Percentiles rank a stretch among this genome's conserved stretches.
phyloP scores from a whole-genome alignment of 768 basidiomycete genomes.

The Neoboletus magnificus region DNA sequence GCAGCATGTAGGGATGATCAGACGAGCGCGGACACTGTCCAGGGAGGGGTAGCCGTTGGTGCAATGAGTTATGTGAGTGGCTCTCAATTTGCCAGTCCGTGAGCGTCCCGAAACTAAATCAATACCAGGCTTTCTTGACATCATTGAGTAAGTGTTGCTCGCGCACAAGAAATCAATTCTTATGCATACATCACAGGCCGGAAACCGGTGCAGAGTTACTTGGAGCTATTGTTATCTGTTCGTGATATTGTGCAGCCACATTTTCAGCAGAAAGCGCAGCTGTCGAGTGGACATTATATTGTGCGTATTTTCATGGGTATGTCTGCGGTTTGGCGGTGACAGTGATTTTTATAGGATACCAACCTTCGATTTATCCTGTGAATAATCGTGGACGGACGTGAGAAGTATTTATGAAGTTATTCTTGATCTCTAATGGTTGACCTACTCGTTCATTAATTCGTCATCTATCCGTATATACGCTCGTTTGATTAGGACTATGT shows the following conservation, averaged over 20 bases:
- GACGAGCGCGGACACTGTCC: slow-evolving; percentile 69
- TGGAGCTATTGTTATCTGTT: slow-evolving; percentile 55
- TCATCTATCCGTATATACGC: background rate
- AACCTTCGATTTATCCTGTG: slow-evolving; percentile 30
- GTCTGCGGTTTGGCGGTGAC: background rate
- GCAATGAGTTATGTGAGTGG: slow-evolving; percentile 76
- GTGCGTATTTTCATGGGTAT: slow-evolving; percentile 29
- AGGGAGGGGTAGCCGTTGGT: slow-evolving; percentile 62
- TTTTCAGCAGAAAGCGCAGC: slow-evolving; percentile 69
- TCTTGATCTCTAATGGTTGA: background rate
- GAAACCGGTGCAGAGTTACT: slow-evolving; percentile 62
- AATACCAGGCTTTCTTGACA: slow-evolving; percentile 57
- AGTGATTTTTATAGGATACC: slow-evolving; percentile 21
- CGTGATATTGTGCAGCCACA: slow-evolving; percentile 57
- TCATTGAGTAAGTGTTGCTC: slow-evolving; percentile 39
- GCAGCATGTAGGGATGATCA: slow-evolving; percentile 70
- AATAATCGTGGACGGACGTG: slow-evolving; percentile 1
- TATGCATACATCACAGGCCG: slow-evolving; percentile 26
- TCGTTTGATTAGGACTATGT: background rate
- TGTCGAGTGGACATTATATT: slow-evolving; percentile 70
- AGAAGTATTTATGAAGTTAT: slow-evolving; percentile 1
- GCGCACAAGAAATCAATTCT: background rate
- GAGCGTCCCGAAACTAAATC: background rate
- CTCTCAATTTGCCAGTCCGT: background rate
- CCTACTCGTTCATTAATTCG: background rate